Percentiles rank a stretch among this genome's conserved stretches.
These are phyloP conservation scores for Coniella vitis DNA, from an alignment of 2,329 filamentous ascomycete species.

Conservation along the genomic window DNA sequence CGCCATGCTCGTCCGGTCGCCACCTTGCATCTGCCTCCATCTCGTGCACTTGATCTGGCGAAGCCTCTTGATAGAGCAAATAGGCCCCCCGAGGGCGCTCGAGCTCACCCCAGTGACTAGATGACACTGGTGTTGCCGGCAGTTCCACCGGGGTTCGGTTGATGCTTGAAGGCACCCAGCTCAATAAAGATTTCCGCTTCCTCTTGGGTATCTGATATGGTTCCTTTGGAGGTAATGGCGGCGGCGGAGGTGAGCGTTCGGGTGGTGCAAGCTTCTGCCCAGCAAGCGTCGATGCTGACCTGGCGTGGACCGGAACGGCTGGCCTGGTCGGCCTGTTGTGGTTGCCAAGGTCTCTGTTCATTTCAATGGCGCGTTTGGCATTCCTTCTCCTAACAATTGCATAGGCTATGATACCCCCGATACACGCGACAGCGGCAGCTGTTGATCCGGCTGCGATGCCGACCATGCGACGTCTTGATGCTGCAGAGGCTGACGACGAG, in stretches of 20 bases:
- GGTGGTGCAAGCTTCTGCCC: neutral
- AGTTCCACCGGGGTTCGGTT: slow-evolving; percentile 12
- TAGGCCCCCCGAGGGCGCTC: slow-evolving; percentile 7
- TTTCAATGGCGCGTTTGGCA: neutral
- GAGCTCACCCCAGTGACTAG: slow-evolving; percentile 3
- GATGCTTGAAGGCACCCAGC: slow-evolving; percentile 13
- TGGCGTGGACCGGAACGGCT: neutral
- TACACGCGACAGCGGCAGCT: slow-evolving; percentile 6
- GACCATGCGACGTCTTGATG: neutral
- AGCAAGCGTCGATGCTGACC: neutral
- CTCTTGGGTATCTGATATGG: slow-evolving; percentile 2
- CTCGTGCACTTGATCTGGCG: slow-evolving; percentile 2
- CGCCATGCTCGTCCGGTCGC: slow-evolving; percentile 1
- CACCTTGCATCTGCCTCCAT: slow-evolving; percentile 14
- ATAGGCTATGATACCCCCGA: slow-evolving; percentile 8
- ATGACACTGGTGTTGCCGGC: slow-evolving; percentile 12
- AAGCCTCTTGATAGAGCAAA: slow-evolving; percentile 6
- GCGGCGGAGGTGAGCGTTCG: slow-evolving; percentile 5
- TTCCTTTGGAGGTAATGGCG: slow-evolving; percentile 13
- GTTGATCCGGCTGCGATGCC: slow-evolving; percentile 13
- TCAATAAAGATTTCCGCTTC: slow-evolving; percentile 11
- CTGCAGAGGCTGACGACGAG: slow-evolving; percentile 4
- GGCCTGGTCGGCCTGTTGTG: slow-evolving; percentile 1
- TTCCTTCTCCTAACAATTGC: slow-evolving; percentile 8
- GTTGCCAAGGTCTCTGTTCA: neutral